A percentile compares a stretch with the other conserved stretches of the same genome.
Conservation (phyloP, 1,284 basidiomycete genomes). For the Nidula niveotomentosa region DNA sequence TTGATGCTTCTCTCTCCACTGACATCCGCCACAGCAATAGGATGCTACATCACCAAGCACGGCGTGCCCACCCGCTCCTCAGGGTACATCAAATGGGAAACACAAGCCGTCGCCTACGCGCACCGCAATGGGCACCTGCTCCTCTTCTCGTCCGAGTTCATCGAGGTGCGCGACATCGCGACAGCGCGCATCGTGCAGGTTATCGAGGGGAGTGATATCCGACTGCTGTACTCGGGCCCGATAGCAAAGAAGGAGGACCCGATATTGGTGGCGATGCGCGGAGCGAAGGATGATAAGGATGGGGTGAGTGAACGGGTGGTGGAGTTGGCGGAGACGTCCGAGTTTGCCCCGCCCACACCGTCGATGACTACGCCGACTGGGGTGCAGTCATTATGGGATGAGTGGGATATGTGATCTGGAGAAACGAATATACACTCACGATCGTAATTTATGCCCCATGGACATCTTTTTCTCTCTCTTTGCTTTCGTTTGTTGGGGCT, state of each 20-base stretch:
- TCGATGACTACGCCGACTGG: conserved; percentile 11
- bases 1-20: not conserved
- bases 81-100: conserved; percentile 76
- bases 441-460: too few relatives aligned
- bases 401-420: conserved; percentile 65
- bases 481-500: too few relatives aligned
- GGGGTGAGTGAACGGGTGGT: conserved; percentile 61
- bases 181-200: conserved; percentile 73
- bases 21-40: conserved; percentile 40
- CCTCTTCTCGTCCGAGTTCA: conserved; percentile 69
- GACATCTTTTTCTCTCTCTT: too few relatives aligned
- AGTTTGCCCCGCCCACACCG: conserved; percentile 38
- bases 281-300: conserved; percentile 48
- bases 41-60: conserved; percentile 71
- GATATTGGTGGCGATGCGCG: conserved; percentile 61
- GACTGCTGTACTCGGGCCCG: conserved; percentile 53
- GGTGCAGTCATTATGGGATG: conserved; percentile 50
- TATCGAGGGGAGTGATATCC: conserved; percentile 66
- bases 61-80: conserved; percentile 61
- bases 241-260: conserved; percentile 37
- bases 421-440: not conserved
- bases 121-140: conserved; percentile 61
- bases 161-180: conserved; percentile 65
- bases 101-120: conserved; percentile 57
- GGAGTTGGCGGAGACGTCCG: conserved; percentile 69